These are phyloP conservation scores for Erythrobasidium hasegawianum DNA, from an alignment of 1,284 basidiomycete species.

Conservation along the genomic window DNA sequence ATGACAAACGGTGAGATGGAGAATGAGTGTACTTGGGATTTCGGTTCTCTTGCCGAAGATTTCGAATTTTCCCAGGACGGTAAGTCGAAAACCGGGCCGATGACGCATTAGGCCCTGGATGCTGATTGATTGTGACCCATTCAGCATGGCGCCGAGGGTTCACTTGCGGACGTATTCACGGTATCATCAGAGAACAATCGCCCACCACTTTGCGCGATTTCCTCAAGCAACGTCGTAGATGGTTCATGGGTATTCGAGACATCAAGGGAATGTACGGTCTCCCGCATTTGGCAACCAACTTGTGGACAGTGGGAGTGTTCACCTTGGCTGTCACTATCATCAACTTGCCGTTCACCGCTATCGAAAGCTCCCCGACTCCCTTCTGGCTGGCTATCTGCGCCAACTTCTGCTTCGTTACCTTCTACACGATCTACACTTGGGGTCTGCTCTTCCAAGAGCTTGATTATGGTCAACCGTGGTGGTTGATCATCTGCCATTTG, in stretches of 20 bases:
- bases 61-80: constrained; percentile 52
- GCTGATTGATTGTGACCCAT: background rate
- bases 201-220: constrained; percentile 50
- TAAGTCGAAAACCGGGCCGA: constrained; percentile 4
- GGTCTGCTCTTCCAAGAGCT: constrained; percentile 48
- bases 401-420: constrained; percentile 51
- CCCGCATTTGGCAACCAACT: constrained; percentile 51
- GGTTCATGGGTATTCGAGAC: constrained; percentile 51
- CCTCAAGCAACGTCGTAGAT: constrained; percentile 52
- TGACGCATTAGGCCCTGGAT: background rate
- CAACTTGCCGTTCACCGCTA: constrained; percentile 50
- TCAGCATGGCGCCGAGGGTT: constrained; percentile 50
- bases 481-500: constrained; percentile 47
- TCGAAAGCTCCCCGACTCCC: constrained; percentile 47
- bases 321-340: constrained; percentile 51
- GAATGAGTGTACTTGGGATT: constrained; percentile 51
- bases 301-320: constrained; percentile 52
- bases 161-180: constrained; percentile 51
- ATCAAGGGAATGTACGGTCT: constrained; percentile 49
- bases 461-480: constrained; percentile 48
- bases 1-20: constrained; percentile 52
- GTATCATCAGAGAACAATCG: constrained; percentile 51
- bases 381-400: constrained; percentile 50
- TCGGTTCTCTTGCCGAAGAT: constrained; percentile 50
- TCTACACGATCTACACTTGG: constrained; percentile 48